phyloP scores from a whole-genome alignment of 805 yeast species.

The Saccharomyces mikatae region DNA sequence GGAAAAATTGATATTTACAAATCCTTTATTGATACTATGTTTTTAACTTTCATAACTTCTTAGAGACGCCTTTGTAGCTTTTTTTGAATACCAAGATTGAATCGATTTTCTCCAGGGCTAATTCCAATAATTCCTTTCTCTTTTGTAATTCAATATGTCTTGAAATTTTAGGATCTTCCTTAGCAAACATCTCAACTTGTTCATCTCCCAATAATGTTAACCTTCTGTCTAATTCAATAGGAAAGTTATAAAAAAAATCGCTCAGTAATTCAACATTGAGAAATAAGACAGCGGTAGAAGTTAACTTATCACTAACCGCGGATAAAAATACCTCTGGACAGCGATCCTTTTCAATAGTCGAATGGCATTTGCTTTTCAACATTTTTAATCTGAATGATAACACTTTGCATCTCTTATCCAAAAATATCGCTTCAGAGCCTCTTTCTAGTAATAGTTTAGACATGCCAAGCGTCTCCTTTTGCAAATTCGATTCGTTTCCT shows the following conservation, averaged over 20 bases:
- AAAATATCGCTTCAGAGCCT: slow-evolving; percentile 78
- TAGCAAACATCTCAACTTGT: slow-evolving; percentile 82
- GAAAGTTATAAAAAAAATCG: slow-evolving; percentile 93
- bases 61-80: slow-evolving; percentile 24
- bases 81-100: slow-evolving; percentile 35
- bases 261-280: slow-evolving; percentile 87
- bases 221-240: slow-evolving; percentile 79
- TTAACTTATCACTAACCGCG: slow-evolving; percentile 83
- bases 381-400: slow-evolving; percentile 70
- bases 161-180: slow-evolving; percentile 86
- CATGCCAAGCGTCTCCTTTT: slow-evolving; percentile 76
- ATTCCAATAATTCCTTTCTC: slow-evolving; percentile 77
- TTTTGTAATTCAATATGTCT: slow-evolving; percentile 90
- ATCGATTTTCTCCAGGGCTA: slow-evolving; percentile 80
- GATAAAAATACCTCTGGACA: slow-evolving; percentile 94
- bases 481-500: slow-evolving; percentile 25
- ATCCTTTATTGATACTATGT: neutral
- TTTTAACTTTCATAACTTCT: neutral
- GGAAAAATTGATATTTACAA: neutral
- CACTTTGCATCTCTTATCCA: slow-evolving; percentile 63
- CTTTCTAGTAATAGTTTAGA: slow-evolving; percentile 63
- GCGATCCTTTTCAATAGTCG: slow-evolving; percentile 71
- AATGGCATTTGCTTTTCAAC: slow-evolving; percentile 65
- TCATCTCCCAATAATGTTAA: slow-evolving; percentile 58
- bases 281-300: slow-evolving; percentile 87